phyloP scores from a whole-genome alignment of 2,329 filamentous ascomycete genomes.

The Fusarium anguioides region DNA sequence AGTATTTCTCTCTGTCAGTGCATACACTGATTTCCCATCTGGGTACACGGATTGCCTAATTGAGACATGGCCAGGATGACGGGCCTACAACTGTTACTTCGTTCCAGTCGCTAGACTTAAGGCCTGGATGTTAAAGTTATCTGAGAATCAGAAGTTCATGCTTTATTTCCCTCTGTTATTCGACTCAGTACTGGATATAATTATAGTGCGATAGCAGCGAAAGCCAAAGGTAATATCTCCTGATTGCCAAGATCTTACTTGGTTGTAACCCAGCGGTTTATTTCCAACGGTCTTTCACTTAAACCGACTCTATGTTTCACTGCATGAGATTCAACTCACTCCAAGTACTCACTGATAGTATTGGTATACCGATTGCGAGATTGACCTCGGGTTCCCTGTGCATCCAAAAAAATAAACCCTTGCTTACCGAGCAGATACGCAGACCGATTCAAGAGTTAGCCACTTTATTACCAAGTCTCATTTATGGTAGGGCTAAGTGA shows the following conservation, averaged over 20 bases:
- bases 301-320: too few relatives aligned
- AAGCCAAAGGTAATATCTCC: background rate
- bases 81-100: background rate
- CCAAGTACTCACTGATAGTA: too few relatives aligned
- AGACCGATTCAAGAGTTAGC: background rate
- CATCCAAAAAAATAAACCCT: background rate
- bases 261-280: too few relatives aligned
- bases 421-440: background rate
- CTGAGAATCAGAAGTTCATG: background rate
- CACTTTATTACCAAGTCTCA: background rate
- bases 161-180: background rate
- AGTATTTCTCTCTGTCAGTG: slow-evolving; percentile 10
- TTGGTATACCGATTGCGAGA: background rate
- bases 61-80: background rate
- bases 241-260: background rate
- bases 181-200: background rate
- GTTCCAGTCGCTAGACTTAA: background rate
- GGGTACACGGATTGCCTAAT: slow-evolving; percentile 41
- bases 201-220: background rate
- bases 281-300: too few relatives aligned
- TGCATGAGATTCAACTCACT: too few relatives aligned
- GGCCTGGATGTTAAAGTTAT: background rate
- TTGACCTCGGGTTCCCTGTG: background rate
- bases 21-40: slow-evolving; percentile 45
- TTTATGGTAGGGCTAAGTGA: background rate